Evolutionary conservation across 805 yeast genomes (phyloP).

Genomic region (Starmerella sirachaensis): DNA sequence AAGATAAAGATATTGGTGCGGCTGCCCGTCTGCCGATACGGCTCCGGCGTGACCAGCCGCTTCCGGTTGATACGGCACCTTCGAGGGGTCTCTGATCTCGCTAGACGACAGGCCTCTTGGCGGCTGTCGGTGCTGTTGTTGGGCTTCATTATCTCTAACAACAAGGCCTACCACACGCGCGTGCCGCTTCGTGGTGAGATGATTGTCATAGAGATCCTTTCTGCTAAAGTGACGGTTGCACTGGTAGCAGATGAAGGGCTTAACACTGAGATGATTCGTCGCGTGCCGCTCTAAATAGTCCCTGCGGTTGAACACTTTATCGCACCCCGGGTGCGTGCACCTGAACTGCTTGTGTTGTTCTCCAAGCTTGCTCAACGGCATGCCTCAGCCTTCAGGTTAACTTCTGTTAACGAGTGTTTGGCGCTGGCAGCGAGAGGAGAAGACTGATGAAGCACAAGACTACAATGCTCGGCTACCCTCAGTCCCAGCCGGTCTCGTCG

Average conservation of each 20-base stretch:
- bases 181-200: conserved; percentile 27
- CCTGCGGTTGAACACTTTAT: conserved; percentile 28
- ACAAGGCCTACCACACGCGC: conserved; percentile 24
- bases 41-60: too few relatives aligned
- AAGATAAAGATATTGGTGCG: too few relatives aligned
- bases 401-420: neutral
- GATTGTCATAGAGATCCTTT: conserved; percentile 29
- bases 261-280: conserved; percentile 29
- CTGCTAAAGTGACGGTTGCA: conserved; percentile 29
- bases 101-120: too few relatives aligned
- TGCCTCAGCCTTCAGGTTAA: neutral
- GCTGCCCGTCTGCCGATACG: too few relatives aligned
- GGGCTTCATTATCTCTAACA: too few relatives aligned
- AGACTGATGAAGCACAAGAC: too few relatives aligned
- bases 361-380: conserved; percentile 3
- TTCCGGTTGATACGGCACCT: too few relatives aligned
- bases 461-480: too few relatives aligned
- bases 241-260: conserved; percentile 27
- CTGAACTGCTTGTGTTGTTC: conserved; percentile 20
- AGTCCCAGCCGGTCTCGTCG: too few relatives aligned
- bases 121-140: too few relatives aligned
- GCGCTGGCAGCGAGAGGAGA: too few relatives aligned
- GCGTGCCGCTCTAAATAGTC: conserved; percentile 31
- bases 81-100: too few relatives aligned
- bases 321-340: conserved; percentile 30